Conservation (phyloP, 208 protist species). For the Tritrichomonas musculus region DNA sequence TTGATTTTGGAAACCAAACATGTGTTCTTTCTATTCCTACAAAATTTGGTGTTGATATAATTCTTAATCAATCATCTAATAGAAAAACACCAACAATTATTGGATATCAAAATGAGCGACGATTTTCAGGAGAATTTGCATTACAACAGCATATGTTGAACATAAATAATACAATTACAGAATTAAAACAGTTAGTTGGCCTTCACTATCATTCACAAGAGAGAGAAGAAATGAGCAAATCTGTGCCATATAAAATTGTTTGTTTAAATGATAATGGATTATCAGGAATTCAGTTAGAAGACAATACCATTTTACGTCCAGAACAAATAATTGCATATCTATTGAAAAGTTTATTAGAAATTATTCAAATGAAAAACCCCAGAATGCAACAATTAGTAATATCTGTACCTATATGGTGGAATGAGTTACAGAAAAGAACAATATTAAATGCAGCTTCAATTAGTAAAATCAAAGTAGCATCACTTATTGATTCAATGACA, state of each 20-base stretch:
- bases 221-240: neutral
- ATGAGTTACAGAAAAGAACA: constrained; percentile 32
- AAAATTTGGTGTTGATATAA: constrained; percentile 39
- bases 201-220: constrained; percentile 32
- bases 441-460: constrained; percentile 41
- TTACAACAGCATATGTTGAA: constrained; percentile 38
- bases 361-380: neutral
- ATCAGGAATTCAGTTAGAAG: neutral
- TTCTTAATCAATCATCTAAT: constrained; percentile 42
- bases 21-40: constrained; percentile 41
- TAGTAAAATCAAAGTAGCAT: constrained; percentile 33
- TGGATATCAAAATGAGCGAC: constrained; percentile 32
- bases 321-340: constrained; percentile 38
- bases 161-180: constrained; percentile 35
- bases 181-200: constrained; percentile 44
- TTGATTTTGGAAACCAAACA: constrained; percentile 45
- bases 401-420: constrained; percentile 37
- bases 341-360: neutral
- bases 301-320: constrained; percentile 32
- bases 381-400: constrained; percentile 34
- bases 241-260: constrained; percentile 11
- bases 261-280: neutral
- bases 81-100: constrained; percentile 42
- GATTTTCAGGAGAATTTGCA: constrained; percentile 37
- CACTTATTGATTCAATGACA: constrained; percentile 43